Evolutionary conservation across 2,329 filamentous ascomycete species (phyloP), one percentile per base, ranked within the genome.

Genomic region (Diaporthe citri): DNA sequence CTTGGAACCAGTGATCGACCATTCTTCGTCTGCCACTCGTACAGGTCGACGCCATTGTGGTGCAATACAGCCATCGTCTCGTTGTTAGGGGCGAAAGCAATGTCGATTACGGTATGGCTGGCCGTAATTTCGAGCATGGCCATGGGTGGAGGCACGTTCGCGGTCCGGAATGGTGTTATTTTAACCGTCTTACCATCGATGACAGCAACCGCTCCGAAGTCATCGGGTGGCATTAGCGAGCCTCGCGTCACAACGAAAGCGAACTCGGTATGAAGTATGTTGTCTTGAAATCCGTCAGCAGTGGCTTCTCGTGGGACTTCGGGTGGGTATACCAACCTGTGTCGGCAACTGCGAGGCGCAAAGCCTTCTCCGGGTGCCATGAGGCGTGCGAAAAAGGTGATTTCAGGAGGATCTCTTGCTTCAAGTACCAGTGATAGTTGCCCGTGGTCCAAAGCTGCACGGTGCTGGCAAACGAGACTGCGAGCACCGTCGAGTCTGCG

Each of bases 401-500:
- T 10, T 82, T 79, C 9, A 88, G 85, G 9, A 86, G 84, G 9
- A 98, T 88, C 81, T 98, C 95, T 82, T 98, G 95, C 85, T 99
- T 99, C 22, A 99, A 88, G 82, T 98, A 98, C 90, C 97, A 99
- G 82, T 98, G 95, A 79, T 99, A 99, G 82, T 99, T 99, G 28
- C 95, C 94, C 89, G 93, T 98, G 0, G 95, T 98, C 97, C 97
- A 99, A 1, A 99, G 86, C 81, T 99, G 97, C n/a, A 97, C 86
- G 73, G 91, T 89, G 77, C 95, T 90, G 43, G 87, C 86, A 78
- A 96, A 91, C 1, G 90, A 88, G n/a, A 98, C 92, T 8, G 96
- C 95, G 60, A 99, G 88, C 0, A 98, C 95, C 1, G 93, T 96
- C 0, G 97, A 99, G 82, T 99, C 96, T 6, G 91, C 89, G 81